Evolutionary conservation across 306 rosid genomes (phyloP).

Genomic region (Rosa rugosa): DNA sequence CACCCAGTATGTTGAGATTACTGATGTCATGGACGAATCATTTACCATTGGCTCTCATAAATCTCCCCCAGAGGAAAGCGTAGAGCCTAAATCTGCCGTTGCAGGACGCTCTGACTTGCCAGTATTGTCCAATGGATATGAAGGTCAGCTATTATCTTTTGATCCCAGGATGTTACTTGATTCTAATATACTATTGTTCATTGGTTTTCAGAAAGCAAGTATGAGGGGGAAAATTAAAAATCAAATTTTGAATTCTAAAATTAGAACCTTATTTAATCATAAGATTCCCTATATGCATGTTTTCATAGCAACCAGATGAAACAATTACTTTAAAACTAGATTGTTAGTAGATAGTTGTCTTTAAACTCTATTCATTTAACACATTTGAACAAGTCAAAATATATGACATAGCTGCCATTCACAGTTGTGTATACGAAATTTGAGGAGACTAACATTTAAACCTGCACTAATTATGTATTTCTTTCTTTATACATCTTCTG

Average conservation of each 20-base stretch:
- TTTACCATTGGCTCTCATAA: conserved; percentile 73
- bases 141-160: conserved; percentile 53
- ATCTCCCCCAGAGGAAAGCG: conserved; percentile 54
- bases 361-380: neutral
- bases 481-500: neutral
- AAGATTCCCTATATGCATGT: conserved; percentile 11
- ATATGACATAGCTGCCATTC: neutral
- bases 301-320: conserved; percentile 10
- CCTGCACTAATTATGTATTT: neutral
- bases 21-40: conserved; percentile 93
- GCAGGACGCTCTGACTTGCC: conserved; percentile 43
- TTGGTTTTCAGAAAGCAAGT: conserved; percentile 21
- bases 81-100: conserved; percentile 49
- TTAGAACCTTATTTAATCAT: neutral
- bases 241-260: conserved; percentile 4
- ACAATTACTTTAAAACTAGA: conserved; percentile 4
- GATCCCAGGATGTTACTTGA: neutral
- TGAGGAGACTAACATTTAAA: neutral
- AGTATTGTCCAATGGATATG: conserved; percentile 43
- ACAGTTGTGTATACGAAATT: neutral
- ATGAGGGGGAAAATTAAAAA: neutral
- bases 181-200: conserved; percentile 21
- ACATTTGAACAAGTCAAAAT: neutral
- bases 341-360: neutral
- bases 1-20: conserved; percentile 83